These are phyloP conservation scores for Clathrospora elynae DNA, from an alignment of 2,329 filamentous ascomycete species.

Conservation along the genomic window DNA sequence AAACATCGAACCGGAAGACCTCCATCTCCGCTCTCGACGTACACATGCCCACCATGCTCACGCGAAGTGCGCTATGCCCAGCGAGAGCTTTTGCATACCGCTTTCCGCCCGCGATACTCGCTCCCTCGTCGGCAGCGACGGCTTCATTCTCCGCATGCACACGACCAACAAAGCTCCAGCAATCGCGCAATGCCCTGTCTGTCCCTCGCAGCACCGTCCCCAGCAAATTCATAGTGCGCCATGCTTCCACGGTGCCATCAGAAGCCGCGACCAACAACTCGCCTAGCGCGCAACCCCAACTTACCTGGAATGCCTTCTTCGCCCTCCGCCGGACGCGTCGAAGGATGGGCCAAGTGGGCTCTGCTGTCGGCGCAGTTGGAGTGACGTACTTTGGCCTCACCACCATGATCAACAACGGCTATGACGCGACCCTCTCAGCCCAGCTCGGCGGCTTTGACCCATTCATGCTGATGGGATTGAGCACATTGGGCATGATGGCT, in stretches of 20 bases:
- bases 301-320: slow-evolving; percentile 89
- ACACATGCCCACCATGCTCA: slow-evolving; percentile 35
- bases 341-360: slow-evolving; percentile 80
- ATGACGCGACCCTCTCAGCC: slow-evolving; percentile 68
- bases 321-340: slow-evolving; percentile 83
- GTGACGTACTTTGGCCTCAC: slow-evolving; percentile 67
- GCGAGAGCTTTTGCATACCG: slow-evolving; percentile 38
- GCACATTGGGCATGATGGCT: slow-evolving; percentile 76
- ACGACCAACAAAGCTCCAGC: slow-evolving; percentile 30
- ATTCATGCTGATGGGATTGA: slow-evolving; percentile 80
- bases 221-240: slow-evolving; percentile 21
- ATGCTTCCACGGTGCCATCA: slow-evolving; percentile 32
- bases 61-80: slow-evolving; percentile 39
- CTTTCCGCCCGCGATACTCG: slow-evolving; percentile 34
- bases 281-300: slow-evolving; percentile 29
- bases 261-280: slow-evolving; percentile 22
- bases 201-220: slow-evolving; percentile 12
- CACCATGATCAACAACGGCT: slow-evolving; percentile 71
- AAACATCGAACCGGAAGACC: neutral
- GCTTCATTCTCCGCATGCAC: slow-evolving; percentile 38
- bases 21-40: neutral
- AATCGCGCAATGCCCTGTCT: slow-evolving; percentile 20
- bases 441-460: slow-evolving; percentile 87
- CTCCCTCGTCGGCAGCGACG: slow-evolving; percentile 29
- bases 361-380: slow-evolving; percentile 66